Evolutionary conservation across 768 basidiomycete genomes (phyloP), one percentile per base, ranked within the genome.

Genomic region (Atractiella rhizophila): DNA sequence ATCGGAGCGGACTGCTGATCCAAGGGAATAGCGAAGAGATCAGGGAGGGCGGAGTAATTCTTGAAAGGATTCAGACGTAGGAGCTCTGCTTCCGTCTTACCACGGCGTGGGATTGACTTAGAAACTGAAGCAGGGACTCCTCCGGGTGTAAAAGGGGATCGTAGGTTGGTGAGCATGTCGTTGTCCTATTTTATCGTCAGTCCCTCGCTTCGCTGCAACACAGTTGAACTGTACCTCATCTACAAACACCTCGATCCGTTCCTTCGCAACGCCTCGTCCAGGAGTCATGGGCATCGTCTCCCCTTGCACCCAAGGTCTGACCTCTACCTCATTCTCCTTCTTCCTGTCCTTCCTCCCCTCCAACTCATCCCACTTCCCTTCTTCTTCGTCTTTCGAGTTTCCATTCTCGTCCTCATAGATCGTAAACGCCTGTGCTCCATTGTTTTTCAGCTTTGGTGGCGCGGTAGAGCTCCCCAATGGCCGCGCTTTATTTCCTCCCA

Each of bases 201-300:
- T 42, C 54, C 51, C 35, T 10, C 36, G 24, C 29, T 30, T 15
- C 25, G 30, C 30, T 35, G 41, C 39, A 19, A 42, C 9, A 11
- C 25, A 18, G 20, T 15, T 15, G 11, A 23, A 26, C 52, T 59
- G 42, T 40, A 61, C 64, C 27, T 55, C 51, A 46, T 66, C 65
- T 24, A 59, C 55, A 50, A 63, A 64, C 0, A 66, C 61, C 37
- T 63, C 59, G 19, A 65, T 49, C 46, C 62, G 62, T 20, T 59
- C 59, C 4, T 58, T 59, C 4, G 57, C 48, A n/a, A 43, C 51
- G 35, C 37, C 45, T 23, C 54, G 48, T 39, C 40, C 28, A 25
- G 53, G 49, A 4, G 46, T 49, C 47, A 60, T 58, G 35, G 59
- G 58, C 40, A 64, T 38, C 10, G 58, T 57, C 53, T 64, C 63